Conservation (phyloP, 371 early-diverging fungal species). For the Cokeromyces recurvatus region DNA sequence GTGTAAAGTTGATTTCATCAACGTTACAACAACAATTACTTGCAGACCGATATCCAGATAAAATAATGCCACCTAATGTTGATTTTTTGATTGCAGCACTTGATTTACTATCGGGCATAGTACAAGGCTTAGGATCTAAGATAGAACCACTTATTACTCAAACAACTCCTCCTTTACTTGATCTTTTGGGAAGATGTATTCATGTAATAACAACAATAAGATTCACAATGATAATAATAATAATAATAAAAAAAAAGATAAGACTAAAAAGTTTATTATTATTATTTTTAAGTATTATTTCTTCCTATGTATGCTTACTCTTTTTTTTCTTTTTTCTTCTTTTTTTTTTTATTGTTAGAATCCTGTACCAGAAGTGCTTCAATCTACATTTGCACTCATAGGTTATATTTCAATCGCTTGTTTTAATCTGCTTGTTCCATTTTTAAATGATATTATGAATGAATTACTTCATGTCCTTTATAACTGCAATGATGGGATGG, state of each 20-base stretch:
- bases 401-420: constrained; percentile 87
- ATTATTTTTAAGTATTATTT: background rate
- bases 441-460: constrained; percentile 1
- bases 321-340: background rate
- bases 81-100: constrained; percentile 87
- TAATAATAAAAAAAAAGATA: background rate
- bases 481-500: constrained; percentile 30
- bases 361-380: constrained; percentile 78
- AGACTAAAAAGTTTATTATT: background rate
- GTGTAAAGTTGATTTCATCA: constrained; percentile 64
- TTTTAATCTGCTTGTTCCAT: constrained; percentile 37
- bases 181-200: constrained; percentile 65
- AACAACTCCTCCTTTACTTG: constrained; percentile 60
- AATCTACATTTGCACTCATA: constrained; percentile 89
- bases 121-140: constrained; percentile 72
- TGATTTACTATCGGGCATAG: constrained; percentile 81
- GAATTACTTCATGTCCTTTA: constrained; percentile 62
- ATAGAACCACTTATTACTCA: constrained; percentile 62
- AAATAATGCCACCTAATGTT: constrained; percentile 64
- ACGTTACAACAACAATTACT: constrained; percentile 57
- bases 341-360: constrained; percentile 42
- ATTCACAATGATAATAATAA: no score
- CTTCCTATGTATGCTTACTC: background rate
- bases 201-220: constrained; percentile 44
- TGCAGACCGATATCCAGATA: constrained; percentile 46